Conservation (phyloP, 2,329 filamentous ascomycete species). For the Meredithiella fracta region DNA sequence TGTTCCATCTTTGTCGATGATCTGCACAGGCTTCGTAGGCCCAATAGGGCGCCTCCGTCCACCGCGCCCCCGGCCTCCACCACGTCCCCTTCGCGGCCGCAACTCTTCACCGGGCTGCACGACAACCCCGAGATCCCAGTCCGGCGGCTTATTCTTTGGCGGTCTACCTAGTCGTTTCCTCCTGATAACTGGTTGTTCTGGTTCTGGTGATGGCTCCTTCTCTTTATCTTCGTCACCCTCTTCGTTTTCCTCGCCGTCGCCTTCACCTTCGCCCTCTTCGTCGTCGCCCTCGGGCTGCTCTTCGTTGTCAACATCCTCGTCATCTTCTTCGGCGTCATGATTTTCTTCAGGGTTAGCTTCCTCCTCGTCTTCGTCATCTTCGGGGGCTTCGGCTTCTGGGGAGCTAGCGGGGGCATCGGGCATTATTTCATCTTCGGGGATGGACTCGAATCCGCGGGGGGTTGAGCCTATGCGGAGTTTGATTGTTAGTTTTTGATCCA, state of each 20-base stretch:
- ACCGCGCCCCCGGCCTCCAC: constrained; percentile 53
- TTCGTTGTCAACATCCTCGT: constrained; percentile 13
- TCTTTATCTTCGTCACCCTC: constrained; percentile 25
- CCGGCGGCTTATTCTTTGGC: constrained; percentile 67
- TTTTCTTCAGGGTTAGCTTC: constrained; percentile 6
- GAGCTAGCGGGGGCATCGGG: constrained; percentile 20
- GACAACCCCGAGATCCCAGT: constrained; percentile 53
- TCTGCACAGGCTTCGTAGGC: constrained; percentile 63
- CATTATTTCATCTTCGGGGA: constrained; percentile 27
- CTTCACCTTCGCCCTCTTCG: constrained; percentile 23
- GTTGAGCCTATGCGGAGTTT: constrained; percentile 23
- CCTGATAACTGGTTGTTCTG: constrained; percentile 45
- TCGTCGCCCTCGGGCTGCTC: constrained; percentile 29
- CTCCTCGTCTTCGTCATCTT: constrained; percentile 9
- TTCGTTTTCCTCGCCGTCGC: constrained; percentile 24
- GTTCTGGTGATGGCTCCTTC: constrained; percentile 30
- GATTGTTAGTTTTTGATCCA: neutral
- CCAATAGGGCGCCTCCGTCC: constrained; percentile 52
- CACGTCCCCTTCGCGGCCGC: constrained; percentile 48
- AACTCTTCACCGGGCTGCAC: constrained; percentile 33
- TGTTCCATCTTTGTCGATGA: constrained; percentile 86
- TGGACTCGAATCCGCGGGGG: constrained; percentile 24
- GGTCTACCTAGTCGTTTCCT: constrained; percentile 70
- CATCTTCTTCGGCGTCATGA: constrained; percentile 11
- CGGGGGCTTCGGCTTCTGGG: constrained; percentile 16